These are phyloP conservation scores for Candolleomyces aberdarensis DNA, from an alignment of 768 basidiomycete genomes.

Conservation along the genomic window DNA sequence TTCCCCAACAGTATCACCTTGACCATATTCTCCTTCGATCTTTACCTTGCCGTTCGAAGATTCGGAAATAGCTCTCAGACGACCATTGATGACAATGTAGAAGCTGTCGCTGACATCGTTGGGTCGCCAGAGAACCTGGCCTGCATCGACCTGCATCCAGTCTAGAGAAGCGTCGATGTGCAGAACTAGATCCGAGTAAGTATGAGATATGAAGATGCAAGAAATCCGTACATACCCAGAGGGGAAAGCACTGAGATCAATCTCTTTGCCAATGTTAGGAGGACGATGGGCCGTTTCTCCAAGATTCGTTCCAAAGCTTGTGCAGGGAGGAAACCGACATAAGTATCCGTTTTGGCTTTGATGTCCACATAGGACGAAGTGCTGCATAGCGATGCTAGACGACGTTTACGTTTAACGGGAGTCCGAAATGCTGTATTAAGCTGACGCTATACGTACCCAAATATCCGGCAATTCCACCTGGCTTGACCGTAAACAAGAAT, in stretches of 20 bases:
- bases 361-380: constrained; percentile 97
- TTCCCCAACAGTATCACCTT: constrained; percentile 96
- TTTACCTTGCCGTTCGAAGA: constrained; percentile 71
- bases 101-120: constrained; percentile 92
- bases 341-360: constrained; percentile 95
- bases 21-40: constrained; percentile 92
- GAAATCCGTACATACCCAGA: constrained; percentile 52
- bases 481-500: constrained; percentile 90
- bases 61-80: constrained; percentile 86
- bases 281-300: constrained; percentile 92
- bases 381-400: constrained; percentile 74
- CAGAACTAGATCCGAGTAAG: constrained; percentile 52
- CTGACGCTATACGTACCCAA: constrained; percentile 49
- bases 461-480: constrained; percentile 97
- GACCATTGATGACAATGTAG: constrained; percentile 97
- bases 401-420: not conserved
- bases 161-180: constrained; percentile 97
- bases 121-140: constrained; percentile 92
- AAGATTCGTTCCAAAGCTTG: constrained; percentile 85
- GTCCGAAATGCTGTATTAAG: not conserved
- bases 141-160: constrained; percentile 97
- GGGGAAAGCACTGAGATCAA: constrained; percentile 93
- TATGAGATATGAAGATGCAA: not conserved
- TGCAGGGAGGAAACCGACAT: constrained; percentile 92
- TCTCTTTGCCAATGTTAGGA: constrained; percentile 94